Evolutionary conservation across 192 early-diverging fungal genomes (phyloP).

Genomic region (Umbelopsis sp.): DNA sequence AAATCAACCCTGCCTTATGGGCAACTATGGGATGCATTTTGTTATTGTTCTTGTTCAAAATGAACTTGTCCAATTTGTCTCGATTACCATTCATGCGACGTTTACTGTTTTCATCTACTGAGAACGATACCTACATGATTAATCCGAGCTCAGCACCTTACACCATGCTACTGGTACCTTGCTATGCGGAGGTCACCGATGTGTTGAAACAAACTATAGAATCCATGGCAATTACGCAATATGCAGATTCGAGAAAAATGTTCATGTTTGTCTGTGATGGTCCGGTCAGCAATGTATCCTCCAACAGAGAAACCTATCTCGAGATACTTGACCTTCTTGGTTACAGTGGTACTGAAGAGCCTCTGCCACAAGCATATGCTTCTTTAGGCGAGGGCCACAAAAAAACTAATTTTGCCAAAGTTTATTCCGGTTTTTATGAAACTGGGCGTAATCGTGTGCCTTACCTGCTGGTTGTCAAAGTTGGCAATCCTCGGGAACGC

Average conservation of each 20-base stretch:
- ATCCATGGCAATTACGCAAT: conserved; percentile 59
- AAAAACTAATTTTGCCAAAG: conserved; percentile 69
- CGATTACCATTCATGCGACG: conserved; percentile 33
- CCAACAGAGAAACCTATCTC: conserved; percentile 61
- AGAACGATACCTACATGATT: conserved; percentile 1
- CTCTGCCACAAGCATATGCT: conserved; percentile 55
- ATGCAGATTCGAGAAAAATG: conserved; percentile 72
- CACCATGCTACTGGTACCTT: conserved; percentile 63
- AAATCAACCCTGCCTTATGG: conserved; percentile 43
- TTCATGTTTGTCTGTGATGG: conserved; percentile 75
- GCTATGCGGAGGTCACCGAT: conserved; percentile 69
- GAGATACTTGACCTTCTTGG: conserved; percentile 70
- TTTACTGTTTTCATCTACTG: conserved; percentile 24
- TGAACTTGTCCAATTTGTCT: conserved; percentile 40
- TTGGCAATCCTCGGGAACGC: conserved; percentile 55
- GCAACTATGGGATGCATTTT: conserved; percentile 39
- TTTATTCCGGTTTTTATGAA: conserved; percentile 68
- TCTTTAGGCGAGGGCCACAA: conserved; percentile 51
- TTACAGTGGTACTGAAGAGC: conserved; percentile 54
- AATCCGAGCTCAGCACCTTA: conserved; percentile 22
- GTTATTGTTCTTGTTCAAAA: conserved; percentile 40
- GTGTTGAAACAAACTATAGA: conserved; percentile 66
- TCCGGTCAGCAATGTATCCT: conserved; percentile 57
- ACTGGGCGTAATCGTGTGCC: conserved; percentile 57
- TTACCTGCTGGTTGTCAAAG: conserved; percentile 65